Conservation (phyloP, 768 basidiomycete species). For the Boletus pseudopeckii region DNA sequence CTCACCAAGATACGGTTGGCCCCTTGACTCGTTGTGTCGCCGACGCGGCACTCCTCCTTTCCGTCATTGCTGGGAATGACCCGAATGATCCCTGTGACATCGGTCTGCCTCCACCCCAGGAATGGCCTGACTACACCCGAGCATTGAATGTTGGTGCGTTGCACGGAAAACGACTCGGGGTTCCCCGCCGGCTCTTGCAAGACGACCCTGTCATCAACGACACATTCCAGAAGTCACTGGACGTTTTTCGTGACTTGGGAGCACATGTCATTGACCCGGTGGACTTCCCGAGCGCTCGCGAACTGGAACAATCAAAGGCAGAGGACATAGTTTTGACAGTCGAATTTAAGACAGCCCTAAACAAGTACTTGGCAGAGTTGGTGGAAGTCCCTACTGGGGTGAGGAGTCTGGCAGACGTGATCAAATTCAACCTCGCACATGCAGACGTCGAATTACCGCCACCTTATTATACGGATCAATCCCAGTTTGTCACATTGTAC, state of each 20-base stretch:
- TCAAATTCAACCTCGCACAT: constrained; percentile 53
- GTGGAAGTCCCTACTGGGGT: constrained; percentile 59
- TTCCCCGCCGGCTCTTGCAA: constrained; percentile 37
- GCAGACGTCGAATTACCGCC: constrained; percentile 43
- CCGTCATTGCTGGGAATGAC: constrained; percentile 43
- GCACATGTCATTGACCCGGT: constrained; percentile 58
- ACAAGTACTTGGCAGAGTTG: constrained; percentile 46
- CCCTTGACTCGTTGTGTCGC: constrained; percentile 36
- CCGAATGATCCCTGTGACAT: constrained; percentile 35
- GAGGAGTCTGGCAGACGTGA: constrained; percentile 52
- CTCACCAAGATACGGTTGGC: constrained; percentile 40
- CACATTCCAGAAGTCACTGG: constrained; percentile 39
- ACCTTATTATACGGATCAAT: constrained; percentile 37
- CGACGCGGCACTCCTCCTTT: constrained; percentile 38
- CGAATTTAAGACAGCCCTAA: constrained; percentile 54
- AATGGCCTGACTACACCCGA: constrained; percentile 53
- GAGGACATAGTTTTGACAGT: constrained; percentile 51
- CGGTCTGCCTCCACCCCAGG: constrained; percentile 41
- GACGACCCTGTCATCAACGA: constrained; percentile 25
- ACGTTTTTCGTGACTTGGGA: constrained; percentile 37
- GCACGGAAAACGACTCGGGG: constrained; percentile 42
- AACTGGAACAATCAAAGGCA: constrained; percentile 45
- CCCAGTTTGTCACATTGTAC: constrained; percentile 24
- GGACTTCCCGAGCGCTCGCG: constrained; percentile 53
- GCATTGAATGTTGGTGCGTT: constrained; percentile 48